phyloP scores from a whole-genome alignment of 2,329 filamentous ascomycete genomes.

The Epichloe glyceriae region DNA sequence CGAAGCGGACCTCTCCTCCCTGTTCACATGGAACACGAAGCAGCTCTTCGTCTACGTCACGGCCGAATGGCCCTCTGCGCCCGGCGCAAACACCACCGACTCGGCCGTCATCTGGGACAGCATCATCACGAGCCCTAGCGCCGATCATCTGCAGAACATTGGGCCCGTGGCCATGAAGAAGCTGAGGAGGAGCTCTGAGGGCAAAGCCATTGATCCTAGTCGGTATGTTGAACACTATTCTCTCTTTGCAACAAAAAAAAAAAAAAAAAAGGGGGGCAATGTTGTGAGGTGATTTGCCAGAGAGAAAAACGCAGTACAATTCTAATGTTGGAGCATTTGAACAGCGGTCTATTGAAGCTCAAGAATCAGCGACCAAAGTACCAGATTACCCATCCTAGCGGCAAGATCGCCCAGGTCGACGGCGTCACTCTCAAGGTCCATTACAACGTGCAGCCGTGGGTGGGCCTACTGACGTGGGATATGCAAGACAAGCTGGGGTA shows the following conservation, averaged over 20 bases:
- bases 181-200: constrained; percentile 43
- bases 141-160: constrained; percentile 49
- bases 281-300: not conserved
- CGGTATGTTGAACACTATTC: constrained; percentile 26
- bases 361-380: constrained; percentile 89
- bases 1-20: constrained; percentile 75
- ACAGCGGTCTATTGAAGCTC: constrained; percentile 59
- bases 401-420: constrained; percentile 58
- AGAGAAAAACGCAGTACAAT: not conserved
- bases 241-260: not conserved
- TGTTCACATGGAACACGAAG: constrained; percentile 99
- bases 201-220: constrained; percentile 46
- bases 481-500: constrained; percentile 38
- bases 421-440: constrained; percentile 71
- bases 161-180: constrained; percentile 49
- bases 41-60: constrained; percentile 95
- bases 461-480: constrained; percentile 78
- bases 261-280: too few relatives aligned
- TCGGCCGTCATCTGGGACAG: constrained; percentile 90
- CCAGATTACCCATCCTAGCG: constrained; percentile 82
- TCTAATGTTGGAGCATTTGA: not conserved
- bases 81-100: constrained; percentile 33
- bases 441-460: constrained; percentile 98
- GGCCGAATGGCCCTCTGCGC: constrained; percentile 49
- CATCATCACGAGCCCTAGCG: constrained; percentile 69